These are phyloP conservation scores for Phlebiopsis gigantea DNA, from an alignment of 768 basidiomycete species.

Conservation along the genomic window DNA sequence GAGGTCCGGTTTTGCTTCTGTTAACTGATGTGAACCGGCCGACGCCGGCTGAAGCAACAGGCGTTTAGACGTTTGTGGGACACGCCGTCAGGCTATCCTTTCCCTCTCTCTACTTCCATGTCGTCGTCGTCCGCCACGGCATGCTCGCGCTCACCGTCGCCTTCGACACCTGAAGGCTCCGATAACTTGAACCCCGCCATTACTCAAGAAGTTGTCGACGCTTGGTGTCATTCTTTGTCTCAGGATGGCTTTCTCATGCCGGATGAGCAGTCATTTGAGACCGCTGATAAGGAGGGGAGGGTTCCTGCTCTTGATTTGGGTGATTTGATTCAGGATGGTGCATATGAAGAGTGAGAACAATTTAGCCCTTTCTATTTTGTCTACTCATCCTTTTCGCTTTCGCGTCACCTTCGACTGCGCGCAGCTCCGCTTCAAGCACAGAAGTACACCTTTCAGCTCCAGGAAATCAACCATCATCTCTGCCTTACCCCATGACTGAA, in stretches of 20 bases:
- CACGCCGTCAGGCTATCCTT: not conserved
- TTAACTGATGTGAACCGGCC: not conserved
- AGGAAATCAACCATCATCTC: not conserved
- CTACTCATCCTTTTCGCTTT: not conserved
- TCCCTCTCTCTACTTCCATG: conserved; percentile 31
- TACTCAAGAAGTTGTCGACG: conserved; percentile 47
- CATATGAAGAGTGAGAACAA: conserved; percentile 65
- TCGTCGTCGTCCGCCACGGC: conserved; percentile 55
- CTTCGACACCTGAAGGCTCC: conserved; percentile 58
- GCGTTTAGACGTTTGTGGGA: conserved; percentile 3
- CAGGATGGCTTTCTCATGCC: conserved; percentile 36
- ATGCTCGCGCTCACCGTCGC: conserved; percentile 68
- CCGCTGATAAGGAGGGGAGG: conserved; percentile 42
- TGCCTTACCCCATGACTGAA: conserved; percentile 1
- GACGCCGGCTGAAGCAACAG: not conserved
- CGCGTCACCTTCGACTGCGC: conserved; percentile 8
- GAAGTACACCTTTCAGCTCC: conserved; percentile 5
- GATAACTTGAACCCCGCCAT: conserved; percentile 46
- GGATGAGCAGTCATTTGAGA: conserved; percentile 29
- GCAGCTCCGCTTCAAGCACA: conserved; percentile 3
- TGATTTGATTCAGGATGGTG: conserved; percentile 69
- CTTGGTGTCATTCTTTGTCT: conserved; percentile 54
- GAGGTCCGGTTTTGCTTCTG: not conserved
- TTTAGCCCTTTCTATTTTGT: conserved; percentile 10
- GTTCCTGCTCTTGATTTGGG: conserved; percentile 60